Evolutionary conservation across 2,329 filamentous ascomycete species (phyloP).

Genomic region (Cladosporium colombiae): DNA sequence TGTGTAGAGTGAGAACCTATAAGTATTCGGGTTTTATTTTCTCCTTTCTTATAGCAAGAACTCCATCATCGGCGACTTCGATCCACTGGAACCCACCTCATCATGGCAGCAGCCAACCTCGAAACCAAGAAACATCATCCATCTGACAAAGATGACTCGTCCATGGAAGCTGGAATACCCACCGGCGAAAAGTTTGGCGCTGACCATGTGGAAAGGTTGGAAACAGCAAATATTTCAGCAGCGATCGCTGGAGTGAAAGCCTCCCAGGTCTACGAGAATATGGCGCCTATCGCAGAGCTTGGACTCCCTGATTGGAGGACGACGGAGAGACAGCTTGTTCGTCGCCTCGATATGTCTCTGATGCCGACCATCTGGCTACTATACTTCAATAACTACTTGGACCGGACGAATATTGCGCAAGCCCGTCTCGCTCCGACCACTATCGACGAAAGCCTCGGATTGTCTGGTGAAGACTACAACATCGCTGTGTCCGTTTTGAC

Average conservation of each 20-base stretch:
- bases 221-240: background rate
- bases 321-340: background rate
- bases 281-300: conserved; percentile 7
- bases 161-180: background rate
- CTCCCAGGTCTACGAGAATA: conserved; percentile 6
- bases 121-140: background rate
- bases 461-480: conserved; percentile 9
- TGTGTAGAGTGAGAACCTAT: background rate
- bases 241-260: conserved; percentile 3
- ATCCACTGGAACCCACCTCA: background rate
- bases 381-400: conserved; percentile 25
- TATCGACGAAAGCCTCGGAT: background rate
- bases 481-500: conserved; percentile 1
- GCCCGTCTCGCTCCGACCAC: conserved; percentile 6
- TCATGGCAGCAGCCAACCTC: conserved; percentile 1
- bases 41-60: background rate
- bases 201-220: background rate
- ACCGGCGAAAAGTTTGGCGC: background rate
- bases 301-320: background rate
- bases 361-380: conserved; percentile 27
- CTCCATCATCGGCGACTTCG: background rate
- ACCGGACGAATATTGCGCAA: conserved; percentile 5
- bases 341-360: conserved; percentile 10
- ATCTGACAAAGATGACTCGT: conserved; percentile 1
- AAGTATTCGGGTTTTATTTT: background rate